These are phyloP conservation scores for Naganishia cerealis DNA, from an alignment of 1,284 basidiomycete genomes.

Conservation along the genomic window DNA sequence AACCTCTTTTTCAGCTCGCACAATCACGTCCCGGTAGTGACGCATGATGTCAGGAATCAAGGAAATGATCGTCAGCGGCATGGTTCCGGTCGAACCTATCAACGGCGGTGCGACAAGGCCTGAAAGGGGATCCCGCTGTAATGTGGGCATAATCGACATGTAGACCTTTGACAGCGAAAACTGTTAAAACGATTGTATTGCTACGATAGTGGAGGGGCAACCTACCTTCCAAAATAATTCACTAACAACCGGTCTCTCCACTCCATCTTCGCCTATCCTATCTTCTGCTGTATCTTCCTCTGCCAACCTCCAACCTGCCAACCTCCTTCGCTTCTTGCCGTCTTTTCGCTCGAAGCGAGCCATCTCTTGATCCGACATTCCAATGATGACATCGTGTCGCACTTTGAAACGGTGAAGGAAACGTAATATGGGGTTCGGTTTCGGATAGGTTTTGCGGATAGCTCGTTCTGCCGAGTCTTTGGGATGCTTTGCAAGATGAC, in stretches of 20 bases:
- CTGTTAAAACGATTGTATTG: neutral
- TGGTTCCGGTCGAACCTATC: conserved; percentile 60
- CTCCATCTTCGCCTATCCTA: conserved; percentile 45
- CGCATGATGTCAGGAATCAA: conserved; percentile 66
- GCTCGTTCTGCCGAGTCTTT: conserved; percentile 43
- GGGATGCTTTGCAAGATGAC: conserved; percentile 46
- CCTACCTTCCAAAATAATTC: conserved; percentile 53
- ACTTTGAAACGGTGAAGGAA: conserved; percentile 46
- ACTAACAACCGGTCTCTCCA: conserved; percentile 38
- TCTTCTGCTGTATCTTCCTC: conserved; percentile 42
- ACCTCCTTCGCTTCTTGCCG: conserved; percentile 42
- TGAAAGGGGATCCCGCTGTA: conserved; percentile 59
- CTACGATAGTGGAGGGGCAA: neutral
- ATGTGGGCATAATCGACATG: conserved; percentile 58
- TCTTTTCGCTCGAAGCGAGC: conserved; percentile 39
- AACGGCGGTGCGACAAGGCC: conserved; percentile 61
- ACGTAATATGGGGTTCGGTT: conserved; percentile 46
- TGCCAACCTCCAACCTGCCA: conserved; percentile 51
- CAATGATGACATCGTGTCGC: conserved; percentile 52
- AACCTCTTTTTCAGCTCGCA: conserved; percentile 61
- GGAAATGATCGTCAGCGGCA: conserved; percentile 56
- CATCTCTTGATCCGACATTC: conserved; percentile 46
- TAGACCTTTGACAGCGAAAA: conserved; percentile 56
- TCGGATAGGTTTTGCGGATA: conserved; percentile 45
- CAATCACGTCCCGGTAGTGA: conserved; percentile 60